Conservation (phyloP, 495 filamentous ascomycete genomes). For the Aspergillus baeticus region DNA sequence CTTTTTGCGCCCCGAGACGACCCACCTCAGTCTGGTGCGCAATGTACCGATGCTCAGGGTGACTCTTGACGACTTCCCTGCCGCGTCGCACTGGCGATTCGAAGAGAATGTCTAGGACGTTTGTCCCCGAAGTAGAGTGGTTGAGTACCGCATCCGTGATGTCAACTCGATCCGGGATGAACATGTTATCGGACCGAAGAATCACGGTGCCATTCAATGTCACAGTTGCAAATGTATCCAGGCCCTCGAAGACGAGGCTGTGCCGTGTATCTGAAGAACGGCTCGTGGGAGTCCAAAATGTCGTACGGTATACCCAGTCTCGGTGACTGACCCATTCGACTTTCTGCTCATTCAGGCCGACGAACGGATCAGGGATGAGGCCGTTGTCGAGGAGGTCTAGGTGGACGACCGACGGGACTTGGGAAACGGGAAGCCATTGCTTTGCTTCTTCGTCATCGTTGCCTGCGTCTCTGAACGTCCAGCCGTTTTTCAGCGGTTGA, state of each 20-base stretch:
- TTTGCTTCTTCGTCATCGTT: no score
- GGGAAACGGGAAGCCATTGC: background rate
- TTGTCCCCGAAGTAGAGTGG: slow-evolving; percentile 38
- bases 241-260: slow-evolving; percentile 68
- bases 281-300: slow-evolving; percentile 53
- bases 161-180: slow-evolving; percentile 68
- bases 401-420: background rate
- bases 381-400: background rate
- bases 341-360: slow-evolving; percentile 74
- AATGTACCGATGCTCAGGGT: slow-evolving; percentile 51
- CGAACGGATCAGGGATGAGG: slow-evolving; percentile 59
- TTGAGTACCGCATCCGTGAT: slow-evolving; percentile 48
- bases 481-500: background rate
- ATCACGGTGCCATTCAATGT: slow-evolving; percentile 69
- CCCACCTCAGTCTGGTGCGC: slow-evolving; percentile 77
- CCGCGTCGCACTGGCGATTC: slow-evolving; percentile 50
- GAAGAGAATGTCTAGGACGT: slow-evolving; percentile 50
- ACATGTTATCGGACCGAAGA: slow-evolving; percentile 80
- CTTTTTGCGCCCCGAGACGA: slow-evolving; percentile 71
- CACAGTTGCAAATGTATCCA: slow-evolving; percentile 83
- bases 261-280: slow-evolving; percentile 23
- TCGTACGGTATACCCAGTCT: slow-evolving; percentile 72
- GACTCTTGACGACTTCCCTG: slow-evolving; percentile 39
- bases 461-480: background rate
- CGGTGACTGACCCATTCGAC: slow-evolving; percentile 85